A percentile compares a stretch with the other conserved stretches of the same genome.
Evolutionary conservation across 176 grass and related monocot species (phyloP).

Genomic region (Secale cereale): DNA sequence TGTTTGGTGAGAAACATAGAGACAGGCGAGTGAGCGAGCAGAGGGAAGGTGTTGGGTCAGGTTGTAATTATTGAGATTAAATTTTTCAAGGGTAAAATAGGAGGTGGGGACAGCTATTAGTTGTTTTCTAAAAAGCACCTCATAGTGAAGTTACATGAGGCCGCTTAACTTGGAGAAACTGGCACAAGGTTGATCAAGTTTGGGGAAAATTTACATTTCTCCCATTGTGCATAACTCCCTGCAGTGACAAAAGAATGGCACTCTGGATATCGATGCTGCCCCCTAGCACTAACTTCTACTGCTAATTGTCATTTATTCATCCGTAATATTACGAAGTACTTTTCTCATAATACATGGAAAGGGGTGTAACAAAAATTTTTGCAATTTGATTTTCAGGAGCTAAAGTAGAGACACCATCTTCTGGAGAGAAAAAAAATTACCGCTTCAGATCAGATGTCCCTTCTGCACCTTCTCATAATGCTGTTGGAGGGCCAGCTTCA

Average conservation of each 20-base stretch:
- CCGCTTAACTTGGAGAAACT: background rate
- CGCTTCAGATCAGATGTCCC: slow-evolving; percentile 91
- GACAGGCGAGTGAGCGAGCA: background rate
- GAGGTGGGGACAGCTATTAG: background rate
- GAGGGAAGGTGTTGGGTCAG: background rate
- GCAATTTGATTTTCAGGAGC: slow-evolving; percentile 41
- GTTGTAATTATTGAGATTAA: background rate
- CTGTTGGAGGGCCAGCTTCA: slow-evolving; percentile 87
- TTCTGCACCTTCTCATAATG: slow-evolving; percentile 73
- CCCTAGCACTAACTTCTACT: background rate
- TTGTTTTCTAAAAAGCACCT: background rate
- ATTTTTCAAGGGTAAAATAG: background rate
- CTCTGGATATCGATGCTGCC: background rate
- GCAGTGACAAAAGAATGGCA: background rate
- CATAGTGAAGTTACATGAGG: background rate
- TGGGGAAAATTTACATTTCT: background rate
- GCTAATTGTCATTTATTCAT: background rate
- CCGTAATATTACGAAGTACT: background rate
- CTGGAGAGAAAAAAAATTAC: slow-evolving; percentile 60
- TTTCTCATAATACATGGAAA: slow-evolving; percentile 24
- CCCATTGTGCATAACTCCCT: background rate
- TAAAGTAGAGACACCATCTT: slow-evolving; percentile 40
- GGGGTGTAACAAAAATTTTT: background rate
- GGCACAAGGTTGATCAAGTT: background rate
- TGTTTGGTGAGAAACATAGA: background rate